Percentiles rank a stretch among this genome's conserved stretches.
Evolutionary conservation across 2,329 filamentous ascomycete species (phyloP).

Genomic region (Coniochaeta sp.): DNA sequence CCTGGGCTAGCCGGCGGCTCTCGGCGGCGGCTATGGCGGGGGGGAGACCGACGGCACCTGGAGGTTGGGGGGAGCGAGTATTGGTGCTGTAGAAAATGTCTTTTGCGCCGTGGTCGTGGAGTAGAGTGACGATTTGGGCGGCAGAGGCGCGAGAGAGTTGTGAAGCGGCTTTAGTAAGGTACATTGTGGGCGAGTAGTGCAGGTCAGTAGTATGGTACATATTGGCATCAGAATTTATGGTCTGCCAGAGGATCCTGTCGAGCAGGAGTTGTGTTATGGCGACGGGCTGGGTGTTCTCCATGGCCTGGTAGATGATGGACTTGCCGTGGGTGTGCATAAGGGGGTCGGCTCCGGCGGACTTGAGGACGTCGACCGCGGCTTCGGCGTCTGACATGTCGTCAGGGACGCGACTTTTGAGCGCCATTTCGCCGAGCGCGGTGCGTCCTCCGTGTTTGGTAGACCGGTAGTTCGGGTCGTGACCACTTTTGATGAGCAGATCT

Average conservation of each 20-base stretch:
- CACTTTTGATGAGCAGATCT: constrained; percentile 15
- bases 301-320: constrained; percentile 20
- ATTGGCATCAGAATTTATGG: constrained; percentile 18
- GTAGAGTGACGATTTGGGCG: no score
- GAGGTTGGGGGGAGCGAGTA: no score
- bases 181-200: no score
- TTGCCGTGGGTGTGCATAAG: constrained; percentile 18
- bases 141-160: no score
- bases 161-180: no score
- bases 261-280: constrained; percentile 16
- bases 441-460: constrained; percentile 19
- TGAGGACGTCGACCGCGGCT: constrained; percentile 15
- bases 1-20: no score
- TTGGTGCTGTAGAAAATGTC: no score
- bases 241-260: constrained; percentile 15
- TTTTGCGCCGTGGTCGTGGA: no score
- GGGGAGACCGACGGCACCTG: no score
- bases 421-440: constrained; percentile 19
- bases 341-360: constrained; percentile 15
- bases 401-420: constrained; percentile 10
- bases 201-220: constrained; percentile 9
- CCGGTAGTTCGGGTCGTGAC: constrained; percentile 18
- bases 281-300: constrained; percentile 18
- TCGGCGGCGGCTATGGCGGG: no score
- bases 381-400: constrained; percentile 12